Percentiles rank a stretch among this genome's conserved stretches.
These are phyloP conservation scores for Globisporangium recalcitrans DNA, from an alignment of 352 stramenopile species.

Conservation along the genomic window DNA sequence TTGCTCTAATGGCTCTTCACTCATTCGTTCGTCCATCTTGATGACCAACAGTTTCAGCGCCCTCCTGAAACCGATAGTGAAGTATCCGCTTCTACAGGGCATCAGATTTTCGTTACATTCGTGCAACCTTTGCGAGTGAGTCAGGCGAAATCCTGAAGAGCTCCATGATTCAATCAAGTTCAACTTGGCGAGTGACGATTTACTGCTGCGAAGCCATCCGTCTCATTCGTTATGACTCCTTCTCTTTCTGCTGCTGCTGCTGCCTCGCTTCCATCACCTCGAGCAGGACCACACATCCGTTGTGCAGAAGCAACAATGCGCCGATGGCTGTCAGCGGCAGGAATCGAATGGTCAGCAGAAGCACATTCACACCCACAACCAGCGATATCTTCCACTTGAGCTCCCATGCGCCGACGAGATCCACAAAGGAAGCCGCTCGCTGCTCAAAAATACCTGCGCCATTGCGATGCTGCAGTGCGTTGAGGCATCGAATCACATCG, in stretches of 20 bases:
- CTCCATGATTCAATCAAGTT: not conserved
- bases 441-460: not conserved
- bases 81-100: not conserved
- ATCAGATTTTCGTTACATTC: constrained; percentile 1
- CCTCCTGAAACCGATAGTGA: not conserved
- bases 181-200: not conserved
- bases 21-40: not conserved
- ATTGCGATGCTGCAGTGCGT: not conserved
- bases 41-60: not conserved
- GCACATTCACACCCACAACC: constrained; percentile 4
- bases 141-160: not conserved
- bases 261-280: not conserved
- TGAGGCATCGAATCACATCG: not conserved
- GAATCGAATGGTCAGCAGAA: constrained; percentile 3
- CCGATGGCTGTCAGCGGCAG: constrained; percentile 4
- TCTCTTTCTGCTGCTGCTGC: not conserved
- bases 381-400: constrained; percentile 10
- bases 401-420: constrained; percentile 1
- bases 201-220: not conserved
- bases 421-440: not conserved
- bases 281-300: not conserved
- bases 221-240: constrained; percentile 1
- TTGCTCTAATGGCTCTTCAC: not conserved
- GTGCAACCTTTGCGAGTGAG: not conserved
- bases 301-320: constrained; percentile 7